Evolutionary conservation across 2,329 filamentous ascomycete species (phyloP), one percentile per base, ranked within the genome.

Genomic region (Stagonosporopsis tanaceti): DNA sequence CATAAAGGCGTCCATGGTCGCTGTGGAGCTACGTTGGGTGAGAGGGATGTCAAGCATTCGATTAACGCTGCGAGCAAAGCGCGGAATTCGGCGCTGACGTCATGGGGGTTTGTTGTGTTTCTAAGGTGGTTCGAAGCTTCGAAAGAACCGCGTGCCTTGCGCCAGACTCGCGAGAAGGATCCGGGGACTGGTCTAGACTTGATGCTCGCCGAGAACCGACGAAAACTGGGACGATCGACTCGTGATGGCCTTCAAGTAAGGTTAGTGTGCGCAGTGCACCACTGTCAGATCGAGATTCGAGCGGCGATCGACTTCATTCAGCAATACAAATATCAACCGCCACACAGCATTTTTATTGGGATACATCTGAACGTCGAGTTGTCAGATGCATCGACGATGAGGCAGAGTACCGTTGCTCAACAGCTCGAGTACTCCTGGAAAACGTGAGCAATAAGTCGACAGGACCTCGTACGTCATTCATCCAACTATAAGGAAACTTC

Each of bases 261-360:
- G 50, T 57, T 57, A 57, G 54, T 57, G 54, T 45, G 45, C 40
- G n/a, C 38, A 25, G 38, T 44, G 44, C 38, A 39, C 17, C 34
- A 48, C 44, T 57, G 48, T 44, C 48, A 57, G 54, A 53, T 57
- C 54, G 54, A 53, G 44, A 57, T 53, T 39, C 14, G 11, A 24
- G 41, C 44, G 54, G 34, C 32, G 45, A 53, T 53, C 45, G 30
- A 44, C 37, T 24, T 17, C 38, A 44, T 20, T 24, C 39, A 40
- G 38, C 44, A 40, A 40, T 34, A 44, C 47, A 45, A 32, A 40
- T 34, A 35, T 34, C 48, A 50, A 20, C 25, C 42, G 42, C 32
- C 32, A 22, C 30, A 20, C 17, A 14, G 17, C 24, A 30, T 30
- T 47, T 42, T 25, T 14, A 24, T 42, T 20, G 20, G 20, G 20